Base-by-base conservation (phyloP, 2,329 filamentous ascomycete genomes). In the Lachnum nothofagi region DNA sequence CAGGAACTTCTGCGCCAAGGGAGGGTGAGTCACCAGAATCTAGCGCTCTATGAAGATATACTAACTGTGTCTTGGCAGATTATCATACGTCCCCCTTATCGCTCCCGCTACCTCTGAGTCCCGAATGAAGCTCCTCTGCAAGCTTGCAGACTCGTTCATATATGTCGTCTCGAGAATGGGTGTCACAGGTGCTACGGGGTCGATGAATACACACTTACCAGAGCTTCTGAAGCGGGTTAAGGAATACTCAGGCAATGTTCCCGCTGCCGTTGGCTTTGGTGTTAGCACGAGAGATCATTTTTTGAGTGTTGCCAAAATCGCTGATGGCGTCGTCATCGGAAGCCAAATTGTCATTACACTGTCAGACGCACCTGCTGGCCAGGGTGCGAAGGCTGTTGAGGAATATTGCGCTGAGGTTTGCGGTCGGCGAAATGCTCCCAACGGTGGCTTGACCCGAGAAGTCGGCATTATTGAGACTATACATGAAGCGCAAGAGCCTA, bases 131-230 rank as follows among this genome's bases (percentile, higher is more conserved):
- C 79, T 96, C 34, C 84, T 98, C 10, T 98, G 93, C 79, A 83
- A 88, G 68, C 91, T 98, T 55, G 93, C 93, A 64, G 91, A 97
- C 71, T 96, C 91, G 3, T 98, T 97, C 74, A 95, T 98, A 71
- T 98, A 98, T 68, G 91, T 98, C 53, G 93, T 98, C 48, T 97
- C 91, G 22, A 80, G 91, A 61, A 94, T 95, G 86, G 93, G 93
- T 61, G 91, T 97, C 48, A 98, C 93, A 8, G 93, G 93, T 61
- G 93, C 90, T 12, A 85, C 83, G 1, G 91, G 91, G 27, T 83
- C 82, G 22, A 72, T 98, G 63, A 95, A 88, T 68, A 77, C 83
- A 38, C 84, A 86, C 50, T 79, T 98, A 27, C 89, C 91, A 12
- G 83, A 86, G 44, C 79, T 98, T 31, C 74, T 98, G 49, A 79